Evolutionary conservation across 371 early-diverging fungal genomes (phyloP), one percentile per base, ranked within the genome.

Genomic region (Mortierella sp.): DNA sequence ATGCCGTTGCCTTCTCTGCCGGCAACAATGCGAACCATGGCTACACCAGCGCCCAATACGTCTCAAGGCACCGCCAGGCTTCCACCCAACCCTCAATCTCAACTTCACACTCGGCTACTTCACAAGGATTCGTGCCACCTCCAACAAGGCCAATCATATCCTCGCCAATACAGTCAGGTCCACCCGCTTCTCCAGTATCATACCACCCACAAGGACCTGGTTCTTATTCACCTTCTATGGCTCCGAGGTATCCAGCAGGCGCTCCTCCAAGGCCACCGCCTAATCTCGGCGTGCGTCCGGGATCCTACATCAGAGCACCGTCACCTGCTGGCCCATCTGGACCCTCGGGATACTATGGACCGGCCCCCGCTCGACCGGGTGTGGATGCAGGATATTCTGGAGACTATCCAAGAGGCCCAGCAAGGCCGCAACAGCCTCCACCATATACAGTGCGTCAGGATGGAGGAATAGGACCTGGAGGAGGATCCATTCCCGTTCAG

Each of bases 41-140:
- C 46, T 74, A 74, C 61, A 74, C 76, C 24, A 74, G 76, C 25
- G 76, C 76, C 37, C 76, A 74, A 16, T 74, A 74, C 40, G 64
- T 68, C 57, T 74, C 76, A 39, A 67, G 67, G n/a, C 69, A 74
- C 49, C 63, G 76, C 49, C 49, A 63, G 57, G 45, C n/a, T 47
- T 29, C 3, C 58, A 67, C 47, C 37, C 72, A 57, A 24, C 54
- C 46, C 17, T 29, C 56, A 17, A 57, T 48, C 27, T 28, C 63
- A 13, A 57, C 62, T 19, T 29, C 60, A 17, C 49, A 48, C 50
- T 9, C 60, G 24, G 44, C 40, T 12, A 43, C 31, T 31, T 46
- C 63, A n/a, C 62, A 62, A 48, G 69, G 69, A 12, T 69, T 62
- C 46, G 54, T 63, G 34, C 54, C 58, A 5, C 63, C 63, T 14